Conservation (phyloP, 305 asterid species). For the Andrographis paniculata region DNA sequence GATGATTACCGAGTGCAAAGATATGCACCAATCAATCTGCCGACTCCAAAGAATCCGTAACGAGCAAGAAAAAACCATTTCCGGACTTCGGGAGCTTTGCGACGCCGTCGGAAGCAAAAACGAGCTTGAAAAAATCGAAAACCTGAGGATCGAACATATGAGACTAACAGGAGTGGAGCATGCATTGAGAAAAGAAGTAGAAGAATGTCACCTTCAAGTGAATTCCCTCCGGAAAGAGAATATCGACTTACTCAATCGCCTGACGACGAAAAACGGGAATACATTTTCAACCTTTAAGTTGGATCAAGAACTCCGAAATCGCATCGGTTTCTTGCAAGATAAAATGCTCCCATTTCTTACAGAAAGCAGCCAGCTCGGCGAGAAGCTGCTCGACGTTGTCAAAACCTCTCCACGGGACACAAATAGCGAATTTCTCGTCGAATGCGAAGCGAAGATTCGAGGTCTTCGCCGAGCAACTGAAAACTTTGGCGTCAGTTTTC, state of each 20-base stretch:
- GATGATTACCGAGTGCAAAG: constrained; percentile 79
- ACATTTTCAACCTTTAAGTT: constrained; percentile 64
- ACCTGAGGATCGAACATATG: constrained; percentile 57
- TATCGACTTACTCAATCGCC: constrained; percentile 66
- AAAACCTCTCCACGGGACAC: constrained; percentile 33
- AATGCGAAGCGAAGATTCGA: constrained; percentile 86
- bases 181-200: constrained; percentile 39
- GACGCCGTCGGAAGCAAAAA: constrained; percentile 61
- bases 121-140: constrained; percentile 40
- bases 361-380: constrained; percentile 65
- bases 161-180: constrained; percentile 38
- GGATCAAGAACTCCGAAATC: constrained; percentile 69
- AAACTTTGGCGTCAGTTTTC: constrained; percentile 43
- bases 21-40: constrained; percentile 64
- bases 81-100: constrained; percentile 67
- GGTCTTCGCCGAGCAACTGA: constrained; percentile 82
- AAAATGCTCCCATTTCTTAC: constrained; percentile 62
- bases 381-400: constrained; percentile 54
- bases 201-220: constrained; percentile 50
- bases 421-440: constrained; percentile 56
- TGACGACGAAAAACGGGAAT: constrained; percentile 39
- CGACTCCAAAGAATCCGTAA: constrained; percentile 76
- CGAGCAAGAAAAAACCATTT: constrained; percentile 89
- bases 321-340: constrained; percentile 60
- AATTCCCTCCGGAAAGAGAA: constrained; percentile 84